phyloP scores from a whole-genome alignment of 495 filamentous ascomycete species.

The Xylaria venustula region DNA sequence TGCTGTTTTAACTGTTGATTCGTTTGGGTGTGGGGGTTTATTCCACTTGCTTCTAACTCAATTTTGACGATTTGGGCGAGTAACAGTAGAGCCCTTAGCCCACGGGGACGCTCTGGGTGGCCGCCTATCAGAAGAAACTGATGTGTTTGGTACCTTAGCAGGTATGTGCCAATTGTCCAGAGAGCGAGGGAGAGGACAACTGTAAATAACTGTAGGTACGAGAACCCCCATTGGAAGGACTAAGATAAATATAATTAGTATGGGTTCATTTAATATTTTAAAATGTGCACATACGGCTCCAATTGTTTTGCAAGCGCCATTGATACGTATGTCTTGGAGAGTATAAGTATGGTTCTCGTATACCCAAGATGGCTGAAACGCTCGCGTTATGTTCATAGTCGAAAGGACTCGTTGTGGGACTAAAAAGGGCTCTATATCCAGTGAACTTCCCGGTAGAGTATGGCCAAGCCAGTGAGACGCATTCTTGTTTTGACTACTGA shows the following conservation, averaged over 20 bases:
- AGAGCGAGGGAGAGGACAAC: neutral
- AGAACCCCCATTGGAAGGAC: slow-evolving; percentile 18
- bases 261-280: neutral
- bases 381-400: neutral
- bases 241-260: neutral
- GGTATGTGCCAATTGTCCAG: slow-evolving; percentile 16
- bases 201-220: slow-evolving; percentile 15
- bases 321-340: neutral
- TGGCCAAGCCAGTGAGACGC: slow-evolving; percentile 6
- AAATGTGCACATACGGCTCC: slow-evolving; percentile 6
- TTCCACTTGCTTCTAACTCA: slow-evolving; percentile 12
- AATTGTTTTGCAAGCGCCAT: slow-evolving; percentile 15
- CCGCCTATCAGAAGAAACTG: slow-evolving; percentile 9
- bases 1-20: slow-evolving; percentile 12
- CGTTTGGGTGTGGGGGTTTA: slow-evolving; percentile 12
- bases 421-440: slow-evolving; percentile 18
- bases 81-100: slow-evolving; percentile 14
- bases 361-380: neutral
- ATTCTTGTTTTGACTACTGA: neutral
- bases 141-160: slow-evolving; percentile 15
- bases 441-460: neutral
- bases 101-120: slow-evolving; percentile 8
- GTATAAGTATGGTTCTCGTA: slow-evolving; percentile 16
- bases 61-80: slow-evolving; percentile 14
- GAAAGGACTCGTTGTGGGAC: neutral